phyloP scores from a whole-genome alignment of 2,329 filamentous ascomycete species.

The Pseudogymnoascus sp. region DNA sequence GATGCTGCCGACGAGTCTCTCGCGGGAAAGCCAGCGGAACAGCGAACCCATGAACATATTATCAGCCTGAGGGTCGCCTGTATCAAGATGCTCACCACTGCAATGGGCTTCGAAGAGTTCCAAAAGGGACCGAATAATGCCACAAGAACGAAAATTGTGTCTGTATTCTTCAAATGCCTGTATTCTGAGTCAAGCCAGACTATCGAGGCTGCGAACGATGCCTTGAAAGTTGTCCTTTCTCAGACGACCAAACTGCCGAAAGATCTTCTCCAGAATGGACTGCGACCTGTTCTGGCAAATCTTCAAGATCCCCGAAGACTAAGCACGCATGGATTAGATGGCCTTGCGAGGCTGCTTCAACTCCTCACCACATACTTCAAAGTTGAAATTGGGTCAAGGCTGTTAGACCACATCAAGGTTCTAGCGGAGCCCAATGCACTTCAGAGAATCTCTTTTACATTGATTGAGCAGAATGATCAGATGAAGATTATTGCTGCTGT shows the following conservation, averaged over 20 bases:
- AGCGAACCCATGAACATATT: slow-evolving; percentile 91
- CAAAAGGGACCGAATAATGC: slow-evolving; percentile 64
- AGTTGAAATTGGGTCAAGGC: slow-evolving; percentile 85
- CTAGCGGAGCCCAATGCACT: slow-evolving; percentile 75
- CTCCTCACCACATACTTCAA: slow-evolving; percentile 98
- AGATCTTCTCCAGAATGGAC: slow-evolving; percentile 85
- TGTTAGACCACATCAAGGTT: slow-evolving; percentile 89
- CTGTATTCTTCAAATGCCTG: slow-evolving; percentile 95
- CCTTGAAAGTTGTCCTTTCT: slow-evolving; percentile 76
- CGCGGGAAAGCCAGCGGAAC: slow-evolving; percentile 86
- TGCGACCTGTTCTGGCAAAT: slow-evolving; percentile 92
- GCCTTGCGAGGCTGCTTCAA: slow-evolving; percentile 79
- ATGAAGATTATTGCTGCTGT: slow-evolving; percentile 96
- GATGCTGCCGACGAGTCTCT: slow-evolving; percentile 92
- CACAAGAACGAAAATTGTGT: slow-evolving; percentile 67
- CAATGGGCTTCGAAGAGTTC: slow-evolving; percentile 89
- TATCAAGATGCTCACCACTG: slow-evolving; percentile 84
- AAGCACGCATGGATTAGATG: slow-evolving; percentile 82
- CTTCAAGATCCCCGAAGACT: slow-evolving; percentile 88
- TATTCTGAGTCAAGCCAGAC: slow-evolving; percentile 90
- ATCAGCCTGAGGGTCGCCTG: slow-evolving; percentile 87
- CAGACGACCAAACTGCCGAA: slow-evolving; percentile 90
- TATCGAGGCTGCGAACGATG: slow-evolving; percentile 87
- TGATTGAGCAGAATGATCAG: slow-evolving; percentile 83
- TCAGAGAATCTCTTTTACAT: slow-evolving; percentile 87